These are phyloP conservation scores for Cladophialophora chaetospira DNA, from an alignment of 2,329 filamentous ascomycete species.

Conservation along the genomic window DNA sequence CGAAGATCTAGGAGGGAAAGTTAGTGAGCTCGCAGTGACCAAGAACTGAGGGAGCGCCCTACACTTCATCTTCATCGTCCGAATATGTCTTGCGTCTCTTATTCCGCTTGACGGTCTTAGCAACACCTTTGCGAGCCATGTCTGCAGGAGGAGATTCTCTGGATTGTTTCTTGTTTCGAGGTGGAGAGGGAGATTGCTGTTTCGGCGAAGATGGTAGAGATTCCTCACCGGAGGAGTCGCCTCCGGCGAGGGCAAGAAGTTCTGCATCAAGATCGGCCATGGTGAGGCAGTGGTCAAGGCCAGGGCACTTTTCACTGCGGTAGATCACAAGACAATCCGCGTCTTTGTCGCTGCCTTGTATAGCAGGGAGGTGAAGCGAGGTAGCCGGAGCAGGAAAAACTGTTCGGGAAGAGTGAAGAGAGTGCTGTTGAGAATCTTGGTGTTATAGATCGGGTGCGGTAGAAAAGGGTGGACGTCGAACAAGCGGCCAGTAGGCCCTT, in stretches of 20 bases:
- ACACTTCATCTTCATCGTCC: conserved; percentile 81
- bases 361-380: neutral
- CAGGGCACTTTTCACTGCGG: neutral
- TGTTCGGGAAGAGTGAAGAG: neutral
- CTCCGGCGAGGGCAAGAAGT: conserved; percentile 87
- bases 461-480: neutral
- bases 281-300: conserved; percentile 25
- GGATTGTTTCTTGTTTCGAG: conserved; percentile 45
- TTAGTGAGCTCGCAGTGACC: neutral
- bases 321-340: neutral
- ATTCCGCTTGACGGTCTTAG: conserved; percentile 48
- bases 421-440: neutral
- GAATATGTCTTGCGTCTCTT: conserved; percentile 58
- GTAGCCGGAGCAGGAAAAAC: conserved; percentile 1
- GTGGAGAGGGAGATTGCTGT: conserved; percentile 59
- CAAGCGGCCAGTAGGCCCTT: neutral
- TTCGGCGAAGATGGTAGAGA: conserved; percentile 57
- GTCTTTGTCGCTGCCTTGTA: neutral
- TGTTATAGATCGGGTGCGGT: neutral
- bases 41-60: conserved; percentile 44
- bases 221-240: conserved; percentile 60
- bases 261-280: conserved; percentile 95
- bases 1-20: conserved; percentile 60
- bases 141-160: conserved; percentile 47
- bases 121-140: conserved; percentile 51